A percentile compares a stretch with the other conserved stretches of the same genome.
These are phyloP conservation scores for Rhizopogon sp. DNA, from an alignment of 768 basidiomycete genomes.

Conservation along the genomic window DNA sequence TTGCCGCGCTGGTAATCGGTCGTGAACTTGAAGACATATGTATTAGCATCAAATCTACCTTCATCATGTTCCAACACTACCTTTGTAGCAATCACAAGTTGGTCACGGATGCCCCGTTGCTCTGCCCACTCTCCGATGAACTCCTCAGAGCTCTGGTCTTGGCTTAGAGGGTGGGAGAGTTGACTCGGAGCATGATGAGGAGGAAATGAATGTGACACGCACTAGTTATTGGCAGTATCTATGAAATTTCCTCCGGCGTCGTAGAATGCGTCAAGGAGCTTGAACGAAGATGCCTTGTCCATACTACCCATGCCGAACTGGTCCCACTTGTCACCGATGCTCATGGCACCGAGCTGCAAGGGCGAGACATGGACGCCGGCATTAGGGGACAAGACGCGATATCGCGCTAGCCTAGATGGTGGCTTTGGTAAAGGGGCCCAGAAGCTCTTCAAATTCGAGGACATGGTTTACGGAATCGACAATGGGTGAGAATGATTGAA, in stretches of 20 bases:
- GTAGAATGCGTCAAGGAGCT: slow-evolving; percentile 39
- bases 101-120: slow-evolving; percentile 37
- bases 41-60: not conserved
- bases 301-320: slow-evolving; percentile 30
- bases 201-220: slow-evolving; percentile 1
- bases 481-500: too few relatives aligned
- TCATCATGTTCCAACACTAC: slow-evolving; percentile 8
- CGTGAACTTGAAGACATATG: slow-evolving; percentile 10
- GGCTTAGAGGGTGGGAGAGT: slow-evolving; percentile 22
- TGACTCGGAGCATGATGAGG: not conserved
- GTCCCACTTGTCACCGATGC: slow-evolving; percentile 37
- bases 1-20: slow-evolving; percentile 14
- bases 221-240: slow-evolving; percentile 45
- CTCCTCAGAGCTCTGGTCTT: slow-evolving; percentile 51
- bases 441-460: not conserved
- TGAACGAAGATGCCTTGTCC: slow-evolving; percentile 38
- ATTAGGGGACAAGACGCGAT: slow-evolving; percentile 30
- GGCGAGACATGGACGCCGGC: slow-evolving; percentile 40
- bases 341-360: slow-evolving; percentile 37
- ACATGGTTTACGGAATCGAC: not conserved
- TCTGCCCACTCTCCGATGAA: slow-evolving; percentile 51
- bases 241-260: slow-evolving; percentile 47
- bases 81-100: slow-evolving; percentile 47
- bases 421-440: slow-evolving; percentile 20
- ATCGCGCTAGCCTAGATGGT: slow-evolving; percentile 23